A percentile compares a stretch with the other conserved stretches of the same genome.
These are phyloP conservation scores for Gaertneriomyces sp. DNA, from an alignment of 192 early-diverging fungal genomes.

Conservation along the genomic window DNA sequence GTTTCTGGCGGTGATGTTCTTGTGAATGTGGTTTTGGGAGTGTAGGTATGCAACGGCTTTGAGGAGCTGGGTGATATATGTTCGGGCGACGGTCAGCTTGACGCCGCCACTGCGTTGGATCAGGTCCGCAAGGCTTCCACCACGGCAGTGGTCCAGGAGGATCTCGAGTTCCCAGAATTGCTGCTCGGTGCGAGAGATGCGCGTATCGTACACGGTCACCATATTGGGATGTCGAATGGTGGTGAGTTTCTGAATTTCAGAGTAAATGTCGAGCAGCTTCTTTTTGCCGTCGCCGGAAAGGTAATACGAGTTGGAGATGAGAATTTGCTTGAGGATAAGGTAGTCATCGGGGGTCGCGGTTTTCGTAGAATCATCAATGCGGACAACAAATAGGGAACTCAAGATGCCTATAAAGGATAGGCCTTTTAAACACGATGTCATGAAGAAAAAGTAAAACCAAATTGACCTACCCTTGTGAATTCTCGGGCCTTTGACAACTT, in stretches of 20 bases:
- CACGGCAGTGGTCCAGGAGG: slow-evolving; percentile 30
- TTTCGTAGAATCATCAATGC: not conserved
- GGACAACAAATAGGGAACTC: slow-evolving; percentile 18
- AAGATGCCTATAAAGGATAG: not conserved
- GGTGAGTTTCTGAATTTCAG: slow-evolving; percentile 21
- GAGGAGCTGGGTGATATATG: slow-evolving; percentile 33
- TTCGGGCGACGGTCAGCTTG: slow-evolving; percentile 17
- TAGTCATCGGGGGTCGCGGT: not conserved
- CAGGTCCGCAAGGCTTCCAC: slow-evolving; percentile 28
- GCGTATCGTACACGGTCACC: slow-evolving; percentile 30
- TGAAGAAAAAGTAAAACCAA: not conserved
- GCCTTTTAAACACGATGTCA: not conserved
- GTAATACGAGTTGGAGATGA: slow-evolving; percentile 16
- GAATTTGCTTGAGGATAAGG: slow-evolving; percentile 19
- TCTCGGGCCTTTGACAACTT: slow-evolving; percentile 17
- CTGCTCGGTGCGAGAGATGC: slow-evolving; percentile 1
- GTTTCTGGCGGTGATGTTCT: slow-evolving; percentile 29
- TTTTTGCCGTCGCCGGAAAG: slow-evolving; percentile 27
- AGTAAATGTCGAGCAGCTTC: slow-evolving; percentile 28
- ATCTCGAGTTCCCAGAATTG: slow-evolving; percentile 21
- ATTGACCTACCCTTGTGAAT: slow-evolving; percentile 9
- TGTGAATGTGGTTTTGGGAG: slow-evolving; percentile 37
- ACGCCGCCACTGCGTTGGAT: slow-evolving; percentile 27
- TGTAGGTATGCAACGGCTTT: slow-evolving; percentile 40
- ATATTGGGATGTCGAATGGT: slow-evolving; percentile 31